Evolutionary conservation across 176 grass and related monocot species (phyloP).

Genomic region (Triticum turgidum): DNA sequence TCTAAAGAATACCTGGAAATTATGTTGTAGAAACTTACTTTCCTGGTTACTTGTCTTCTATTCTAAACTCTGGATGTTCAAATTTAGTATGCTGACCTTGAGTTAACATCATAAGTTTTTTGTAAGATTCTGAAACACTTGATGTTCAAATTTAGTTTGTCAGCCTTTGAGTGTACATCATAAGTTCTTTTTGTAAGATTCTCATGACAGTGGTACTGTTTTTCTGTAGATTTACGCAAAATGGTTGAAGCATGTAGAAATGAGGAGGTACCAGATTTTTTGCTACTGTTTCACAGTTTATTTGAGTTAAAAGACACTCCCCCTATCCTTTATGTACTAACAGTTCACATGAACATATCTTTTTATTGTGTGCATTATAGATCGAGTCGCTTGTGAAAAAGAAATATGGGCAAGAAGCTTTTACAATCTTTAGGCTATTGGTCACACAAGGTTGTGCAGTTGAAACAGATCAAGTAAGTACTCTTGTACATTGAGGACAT

Average conservation of each 20-base stretch:
- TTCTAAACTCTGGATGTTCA: neutral
- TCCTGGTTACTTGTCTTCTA: neutral
- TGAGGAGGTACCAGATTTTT: constrained; percentile 64
- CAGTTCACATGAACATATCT: constrained; percentile 13
- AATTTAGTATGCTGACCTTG: neutral
- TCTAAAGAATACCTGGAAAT: neutral
- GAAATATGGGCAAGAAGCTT: constrained; percentile 61
- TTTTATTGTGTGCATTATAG: constrained; percentile 11
- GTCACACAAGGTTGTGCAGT: constrained; percentile 35
- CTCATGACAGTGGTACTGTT: constrained; percentile 23
- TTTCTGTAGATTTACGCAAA: constrained; percentile 67
- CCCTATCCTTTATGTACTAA: neutral
- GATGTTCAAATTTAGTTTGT: constrained; percentile 1
- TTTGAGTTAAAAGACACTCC: neutral
- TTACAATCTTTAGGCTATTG: constrained; percentile 72
- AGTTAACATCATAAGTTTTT: neutral
- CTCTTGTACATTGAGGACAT: constrained; percentile 7
- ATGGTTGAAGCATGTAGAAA: constrained; percentile 65
- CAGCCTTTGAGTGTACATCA: neutral
- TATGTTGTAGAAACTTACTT: neutral
- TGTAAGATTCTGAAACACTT: neutral
- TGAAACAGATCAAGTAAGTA: constrained; percentile 78
- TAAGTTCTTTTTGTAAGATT: constrained; percentile 17
- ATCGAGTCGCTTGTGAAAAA: constrained; percentile 40
- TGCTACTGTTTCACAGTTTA: constrained; percentile 6